Evolutionary conservation across 495 filamentous ascomycete species (phyloP), one percentile per base, ranked within the genome.

Genomic region (Neurospora tetrasperma): DNA sequence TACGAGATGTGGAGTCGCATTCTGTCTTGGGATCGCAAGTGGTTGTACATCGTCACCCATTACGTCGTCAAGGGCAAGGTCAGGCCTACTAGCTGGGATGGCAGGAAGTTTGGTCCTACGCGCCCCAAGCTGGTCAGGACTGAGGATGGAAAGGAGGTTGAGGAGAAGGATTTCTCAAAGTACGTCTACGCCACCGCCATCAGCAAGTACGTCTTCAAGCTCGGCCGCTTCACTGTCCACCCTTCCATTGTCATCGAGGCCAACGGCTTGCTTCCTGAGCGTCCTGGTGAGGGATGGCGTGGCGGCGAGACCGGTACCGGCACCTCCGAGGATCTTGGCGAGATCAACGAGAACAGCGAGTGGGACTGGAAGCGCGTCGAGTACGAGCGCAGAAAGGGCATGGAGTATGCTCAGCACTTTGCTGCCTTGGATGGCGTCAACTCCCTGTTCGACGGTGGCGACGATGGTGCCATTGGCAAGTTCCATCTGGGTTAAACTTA

Each of bases 201-300:
- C 16, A 90, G 89, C 75, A 95, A 96, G 83, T 98, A 96, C 78
- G 94, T 97, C 2, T 90, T 93, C 77, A 98, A 98, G 84, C 88
- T 92, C 77, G 94, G 94, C 0, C 84, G 96, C 20, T 82, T 94
- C 74, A 99, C 95, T 8, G 87, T 98, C 8, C 87, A 93, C 44
- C 93, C 95, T 8, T 93, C 95, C 79, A 83, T 91, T 41, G 85
- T 96, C 14, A 83, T 98, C 16, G 82, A 86, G 66, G 86, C 90
- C 46, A 88, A 88, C 44, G 88, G 89, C 11, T 82, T 97, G 78
- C 82, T 98, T 23, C 92, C 92, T 2, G 78, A 82, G 82, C 75
- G 89, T 79, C 77, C 86, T 73, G 80, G 79, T 70, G 73, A 82
- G 78, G 80, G 89, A 78, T 83, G 86, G 86, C 71, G 80, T 20